Conservation (phyloP, 2,329 filamentous ascomycete species). For the Chrysoporthe deuterocubensis region DNA sequence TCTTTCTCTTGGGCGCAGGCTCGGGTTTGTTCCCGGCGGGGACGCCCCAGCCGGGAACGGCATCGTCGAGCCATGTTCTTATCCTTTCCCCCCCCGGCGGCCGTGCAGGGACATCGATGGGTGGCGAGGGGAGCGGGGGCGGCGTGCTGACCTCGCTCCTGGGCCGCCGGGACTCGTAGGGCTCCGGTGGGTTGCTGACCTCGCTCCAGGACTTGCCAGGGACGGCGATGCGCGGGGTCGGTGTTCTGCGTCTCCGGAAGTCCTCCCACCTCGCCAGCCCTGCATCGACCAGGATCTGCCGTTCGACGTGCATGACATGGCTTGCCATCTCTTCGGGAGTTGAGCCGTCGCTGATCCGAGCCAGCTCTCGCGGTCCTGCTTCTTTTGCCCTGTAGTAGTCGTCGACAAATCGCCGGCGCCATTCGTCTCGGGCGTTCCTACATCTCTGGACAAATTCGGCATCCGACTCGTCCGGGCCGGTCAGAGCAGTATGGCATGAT, state of each 20-base stretch:
- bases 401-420: conserved; percentile 10
- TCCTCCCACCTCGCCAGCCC: conserved; percentile 2
- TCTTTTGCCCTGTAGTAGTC: conserved; percentile 5
- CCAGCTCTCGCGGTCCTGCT: neutral
- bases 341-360: neutral
- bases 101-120: too few species aligned
- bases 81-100: too few species aligned
- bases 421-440: conserved; percentile 3
- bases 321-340: neutral
- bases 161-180: too few species aligned
- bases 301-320: neutral
- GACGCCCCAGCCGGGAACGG: too few species aligned
- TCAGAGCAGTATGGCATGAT: neutral
- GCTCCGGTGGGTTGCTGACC: neutral
- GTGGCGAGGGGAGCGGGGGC: neutral
- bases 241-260: neutral
- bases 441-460: conserved; percentile 7
- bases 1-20: too few species aligned
- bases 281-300: neutral
- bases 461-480: neutral
- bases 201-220: conserved; percentile 15
- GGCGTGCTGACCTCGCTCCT: neutral
- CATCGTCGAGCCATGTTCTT: too few species aligned
- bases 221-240: neutral
- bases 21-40: too few species aligned